Percentiles rank a stretch among this genome's conserved stretches.
These are phyloP conservation scores for Pleurotus pulmonarius DNA, from an alignment of 768 basidiomycete genomes.

Conservation along the genomic window DNA sequence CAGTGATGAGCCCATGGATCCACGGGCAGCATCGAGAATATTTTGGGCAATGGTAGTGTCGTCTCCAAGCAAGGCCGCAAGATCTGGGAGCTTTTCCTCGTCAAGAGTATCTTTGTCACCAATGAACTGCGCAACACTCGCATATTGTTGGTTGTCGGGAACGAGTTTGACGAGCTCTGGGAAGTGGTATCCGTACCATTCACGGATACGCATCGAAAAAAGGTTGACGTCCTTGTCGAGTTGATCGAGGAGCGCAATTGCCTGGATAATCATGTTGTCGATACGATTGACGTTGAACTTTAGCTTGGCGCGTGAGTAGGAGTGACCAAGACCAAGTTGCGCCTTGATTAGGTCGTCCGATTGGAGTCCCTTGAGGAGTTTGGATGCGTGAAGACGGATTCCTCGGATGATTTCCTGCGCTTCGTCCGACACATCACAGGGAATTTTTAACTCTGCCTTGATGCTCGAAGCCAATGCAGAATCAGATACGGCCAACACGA, in stretches of 20 bases:
- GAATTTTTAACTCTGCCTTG: slow-evolving; percentile 63
- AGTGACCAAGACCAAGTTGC: slow-evolving; percentile 95
- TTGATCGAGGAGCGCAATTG: slow-evolving; percentile 96
- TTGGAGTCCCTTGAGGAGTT: slow-evolving; percentile 86
- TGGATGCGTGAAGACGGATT: slow-evolving; percentile 86
- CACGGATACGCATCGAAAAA: slow-evolving; percentile 96
- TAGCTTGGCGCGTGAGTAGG: slow-evolving; percentile 94
- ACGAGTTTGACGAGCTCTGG: slow-evolving; percentile 93
- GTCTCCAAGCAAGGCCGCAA: slow-evolving; percentile 79
- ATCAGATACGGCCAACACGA: slow-evolving; percentile 81
- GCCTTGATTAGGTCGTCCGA: slow-evolving; percentile 86
- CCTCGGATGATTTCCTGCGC: slow-evolving; percentile 87
- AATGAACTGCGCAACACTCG: slow-evolving; percentile 79
- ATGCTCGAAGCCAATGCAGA: slow-evolving; percentile 71
- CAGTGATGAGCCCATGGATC: slow-evolving; percentile 92
- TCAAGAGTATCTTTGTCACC: slow-evolving; percentile 81
- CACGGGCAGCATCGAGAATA: slow-evolving; percentile 89
- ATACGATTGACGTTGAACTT: slow-evolving; percentile 97
- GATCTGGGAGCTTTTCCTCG: slow-evolving; percentile 76
- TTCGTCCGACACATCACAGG: slow-evolving; percentile 79
- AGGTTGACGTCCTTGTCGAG: slow-evolving; percentile 99
- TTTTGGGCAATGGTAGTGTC: slow-evolving; percentile 86
- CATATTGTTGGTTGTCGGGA: slow-evolving; percentile 92
- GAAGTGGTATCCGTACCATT: slow-evolving; percentile 99
- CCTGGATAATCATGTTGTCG: slow-evolving; percentile 99